A percentile compares a stretch with the other conserved stretches of the same genome.
Evolutionary conservation across 768 basidiomycete species (phyloP).

Genomic region (Leccinum variicolor): DNA sequence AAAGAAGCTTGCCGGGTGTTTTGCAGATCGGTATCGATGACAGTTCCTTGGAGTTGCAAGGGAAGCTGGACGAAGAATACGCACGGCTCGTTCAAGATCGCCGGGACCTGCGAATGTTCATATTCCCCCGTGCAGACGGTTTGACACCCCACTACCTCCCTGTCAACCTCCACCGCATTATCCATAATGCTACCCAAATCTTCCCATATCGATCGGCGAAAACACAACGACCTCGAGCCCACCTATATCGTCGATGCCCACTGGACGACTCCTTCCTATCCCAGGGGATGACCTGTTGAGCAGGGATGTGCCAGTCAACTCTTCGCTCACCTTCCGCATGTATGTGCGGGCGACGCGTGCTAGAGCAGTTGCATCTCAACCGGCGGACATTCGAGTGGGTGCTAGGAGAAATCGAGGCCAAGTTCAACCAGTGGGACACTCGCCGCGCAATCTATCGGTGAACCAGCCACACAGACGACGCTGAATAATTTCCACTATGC

Average conservation of each 20-base stretch:
- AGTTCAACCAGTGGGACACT: conserved; percentile 95
- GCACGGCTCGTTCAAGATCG: conserved; percentile 68
- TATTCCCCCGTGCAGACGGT: conserved; percentile 77
- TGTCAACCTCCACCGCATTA: conserved; percentile 92
- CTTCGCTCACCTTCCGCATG: conserved; percentile 90
- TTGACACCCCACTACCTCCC: conserved; percentile 81
- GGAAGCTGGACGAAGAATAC: conserved; percentile 78
- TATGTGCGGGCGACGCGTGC: conserved; percentile 86
- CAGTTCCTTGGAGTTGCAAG: conserved; percentile 78
- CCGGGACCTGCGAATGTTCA: conserved; percentile 69
- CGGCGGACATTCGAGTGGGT: conserved; percentile 98
- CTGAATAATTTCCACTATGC: conserved; percentile 99
- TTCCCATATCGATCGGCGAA: conserved; percentile 95
- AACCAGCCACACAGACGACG: conserved; percentile 99
- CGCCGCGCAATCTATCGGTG: conserved; percentile 97
- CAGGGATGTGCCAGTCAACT: conserved; percentile 77
- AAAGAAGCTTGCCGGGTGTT: conserved; percentile 64
- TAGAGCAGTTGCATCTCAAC: conserved; percentile 86
- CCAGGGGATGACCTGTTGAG: conserved; percentile 79
- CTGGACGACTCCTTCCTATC: conserved; percentile 75
- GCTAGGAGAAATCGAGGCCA: conserved; percentile 87
- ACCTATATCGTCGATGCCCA: conserved; percentile 76
- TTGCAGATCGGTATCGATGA: conserved; percentile 89
- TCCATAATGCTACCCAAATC: conserved; percentile 93
- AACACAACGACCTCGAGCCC: conserved; percentile 90